A percentile compares a stretch with the other conserved stretches of the same genome.
Conservation (phyloP, 345 rosid species). For the Clausena lansium region DNA sequence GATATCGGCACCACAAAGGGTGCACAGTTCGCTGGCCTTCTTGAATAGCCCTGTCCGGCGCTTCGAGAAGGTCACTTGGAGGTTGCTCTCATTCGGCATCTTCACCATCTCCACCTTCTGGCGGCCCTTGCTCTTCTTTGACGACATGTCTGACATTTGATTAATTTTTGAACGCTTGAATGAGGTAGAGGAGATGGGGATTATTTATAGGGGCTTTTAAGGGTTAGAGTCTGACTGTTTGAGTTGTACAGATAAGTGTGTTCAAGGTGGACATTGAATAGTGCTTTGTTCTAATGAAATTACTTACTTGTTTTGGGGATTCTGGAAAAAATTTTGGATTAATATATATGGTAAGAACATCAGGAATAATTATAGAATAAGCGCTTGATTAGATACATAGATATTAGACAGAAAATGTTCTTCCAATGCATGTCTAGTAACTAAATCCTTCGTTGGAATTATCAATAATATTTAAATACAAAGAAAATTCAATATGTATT, state of each 20-base stretch:
- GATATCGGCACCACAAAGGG: slow-evolving; percentile 37
- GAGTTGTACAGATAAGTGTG: slow-evolving; percentile 1
- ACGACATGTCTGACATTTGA: slow-evolving; percentile 8
- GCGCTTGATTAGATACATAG: not conserved
- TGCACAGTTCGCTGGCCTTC: slow-evolving; percentile 44
- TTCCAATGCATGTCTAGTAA: not conserved
- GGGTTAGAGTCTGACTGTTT: not conserved
- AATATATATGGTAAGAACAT: slow-evolving; percentile 7
- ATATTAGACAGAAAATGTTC: not conserved
- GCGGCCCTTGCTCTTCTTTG: slow-evolving; percentile 31
- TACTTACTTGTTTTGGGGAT: slow-evolving; percentile 15
- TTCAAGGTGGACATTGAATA: not conserved
- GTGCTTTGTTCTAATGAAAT: slow-evolving; percentile 5
- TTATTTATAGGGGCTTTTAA: slow-evolving; percentile 6
- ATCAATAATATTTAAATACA: not conserved
- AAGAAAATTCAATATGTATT: not conserved
- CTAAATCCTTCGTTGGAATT: not conserved
- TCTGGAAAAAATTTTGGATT: not conserved
- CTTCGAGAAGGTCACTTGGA: slow-evolving; percentile 42
- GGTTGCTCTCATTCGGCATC: slow-evolving; percentile 32
- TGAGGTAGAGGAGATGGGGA: not conserved
- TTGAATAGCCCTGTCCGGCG: slow-evolving; percentile 36
- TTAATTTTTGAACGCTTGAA: not conserved
- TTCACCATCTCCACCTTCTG: slow-evolving; percentile 40
- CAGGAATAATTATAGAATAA: not conserved